phyloP scores from a whole-genome alignment of 106 monocot species.

The Acorus gramineus region DNA sequence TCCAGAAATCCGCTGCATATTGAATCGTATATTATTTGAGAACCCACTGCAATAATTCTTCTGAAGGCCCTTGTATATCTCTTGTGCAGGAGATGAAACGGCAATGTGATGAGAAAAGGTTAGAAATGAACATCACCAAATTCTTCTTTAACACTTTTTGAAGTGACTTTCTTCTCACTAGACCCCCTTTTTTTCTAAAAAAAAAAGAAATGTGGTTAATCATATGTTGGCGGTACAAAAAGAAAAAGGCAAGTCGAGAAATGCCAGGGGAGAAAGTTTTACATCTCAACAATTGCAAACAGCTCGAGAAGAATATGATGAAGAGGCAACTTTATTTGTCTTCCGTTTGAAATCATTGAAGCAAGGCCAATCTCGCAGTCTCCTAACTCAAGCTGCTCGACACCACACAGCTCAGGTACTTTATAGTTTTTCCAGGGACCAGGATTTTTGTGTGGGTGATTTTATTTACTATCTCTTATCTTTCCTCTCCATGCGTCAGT shows the following conservation, averaged over 20 bases:
- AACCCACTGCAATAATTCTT: too few relatives aligned
- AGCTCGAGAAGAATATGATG: slow-evolving; percentile 35
- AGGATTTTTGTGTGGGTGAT: slow-evolving; percentile 3
- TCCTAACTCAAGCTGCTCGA: slow-evolving; percentile 45
- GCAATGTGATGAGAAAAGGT: slow-evolving; percentile 53
- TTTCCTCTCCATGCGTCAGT: slow-evolving; percentile 9
- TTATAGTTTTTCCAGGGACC: neutral
- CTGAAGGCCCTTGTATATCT: too few relatives aligned
- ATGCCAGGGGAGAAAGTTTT: slow-evolving; percentile 22
- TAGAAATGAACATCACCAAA: neutral
- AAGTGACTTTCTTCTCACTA: neutral
- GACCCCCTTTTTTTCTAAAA: slow-evolving; percentile 4
- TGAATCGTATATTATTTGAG: slow-evolving; percentile 3
- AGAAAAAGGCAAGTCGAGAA: slow-evolving; percentile 25
- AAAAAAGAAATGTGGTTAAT: slow-evolving; percentile 24
- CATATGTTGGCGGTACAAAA: slow-evolving; percentile 15
- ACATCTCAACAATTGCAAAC: slow-evolving; percentile 29
- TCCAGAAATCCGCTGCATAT: neutral
- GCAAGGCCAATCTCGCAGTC: slow-evolving; percentile 44
- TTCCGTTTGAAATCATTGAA: slow-evolving; percentile 52
- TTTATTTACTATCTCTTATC: neutral
- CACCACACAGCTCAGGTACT: slow-evolving; percentile 49
- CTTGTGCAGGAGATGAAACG: slow-evolving; percentile 47
- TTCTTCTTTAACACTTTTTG: neutral
- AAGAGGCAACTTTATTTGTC: slow-evolving; percentile 27